Base-by-base conservation (phyloP, 2,329 filamentous ascomycete species). In the Teratosphaeria epicoccoides region DNA sequence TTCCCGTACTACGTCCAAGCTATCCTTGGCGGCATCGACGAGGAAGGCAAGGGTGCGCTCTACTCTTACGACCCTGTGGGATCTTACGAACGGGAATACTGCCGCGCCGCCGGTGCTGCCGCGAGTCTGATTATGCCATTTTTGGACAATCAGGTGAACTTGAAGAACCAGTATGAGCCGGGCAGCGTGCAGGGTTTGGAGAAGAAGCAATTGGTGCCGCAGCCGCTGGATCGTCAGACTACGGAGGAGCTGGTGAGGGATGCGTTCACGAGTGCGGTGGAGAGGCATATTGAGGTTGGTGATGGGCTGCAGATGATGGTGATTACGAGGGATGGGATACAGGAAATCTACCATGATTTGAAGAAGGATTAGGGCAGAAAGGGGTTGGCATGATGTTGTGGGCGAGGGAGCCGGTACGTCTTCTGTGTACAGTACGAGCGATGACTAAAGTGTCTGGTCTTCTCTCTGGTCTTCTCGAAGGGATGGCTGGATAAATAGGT, bases 21-120 rank as follows among this genome's bases (percentile, higher is more conserved):
- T 26, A 97, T 98, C 69, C 77, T 98, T 46, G 93, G 87, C 46
- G 93, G 93, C 20, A 73, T 98, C 56, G 94, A 98, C 64, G 93
- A 97, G 74, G 84, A 97, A 57, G 93, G 93, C 62, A 87, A 84
- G 70, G 94, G 93, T 53, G 91, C 91, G 50, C 79, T 98, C 55
- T 98, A 96, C 78, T 93, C 87, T 58, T 98, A 98, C 74, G 93
- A 98, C 68, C 93, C 93, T 1, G 93, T 98, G 43, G 93, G 93
- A 61, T 95, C 88, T 69, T 98, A 97, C 73, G 93, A 98, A 78
- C 79, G 93, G 59, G 93, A 98, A 74, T 88, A 95, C 74, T 96
- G 90, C 75, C 83, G 91, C 59, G 90, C 93, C 29, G 93, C 88
- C 43, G 93, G 93, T 63, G 90, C 93, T 12, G 85, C 88, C 47